Conservation (phyloP, 2,329 filamentous ascomycete genomes). For the Verticillium albo-atrum region DNA sequence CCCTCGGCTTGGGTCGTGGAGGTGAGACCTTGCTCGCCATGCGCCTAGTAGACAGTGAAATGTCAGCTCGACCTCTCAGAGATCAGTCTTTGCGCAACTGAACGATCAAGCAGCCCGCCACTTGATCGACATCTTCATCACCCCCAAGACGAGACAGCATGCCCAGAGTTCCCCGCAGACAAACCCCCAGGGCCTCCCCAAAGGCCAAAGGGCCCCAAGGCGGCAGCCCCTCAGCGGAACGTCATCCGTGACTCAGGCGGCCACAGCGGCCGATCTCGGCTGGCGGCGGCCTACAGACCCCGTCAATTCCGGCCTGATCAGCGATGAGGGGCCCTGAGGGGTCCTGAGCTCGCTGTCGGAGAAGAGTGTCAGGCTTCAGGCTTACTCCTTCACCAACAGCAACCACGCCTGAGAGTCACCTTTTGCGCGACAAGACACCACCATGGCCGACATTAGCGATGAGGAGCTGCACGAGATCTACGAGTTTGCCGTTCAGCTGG, state of each 20-base stretch:
- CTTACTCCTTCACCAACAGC: not conserved
- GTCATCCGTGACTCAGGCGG: not conserved
- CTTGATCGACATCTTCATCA: not conserved
- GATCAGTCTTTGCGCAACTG: not conserved
- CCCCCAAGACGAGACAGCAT: not conserved
- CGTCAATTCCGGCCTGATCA: not conserved
- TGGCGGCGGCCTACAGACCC: not conserved
- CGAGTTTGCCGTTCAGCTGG: conserved; percentile 64
- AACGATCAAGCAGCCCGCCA: not conserved
- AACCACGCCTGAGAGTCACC: not conserved
- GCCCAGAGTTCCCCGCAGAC: not conserved
- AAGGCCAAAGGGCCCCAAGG: not conserved
- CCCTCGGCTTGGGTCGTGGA: too few relatives aligned
- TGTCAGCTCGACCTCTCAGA: not conserved
- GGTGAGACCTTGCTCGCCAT: not conserved
- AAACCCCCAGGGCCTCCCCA: not conserved
- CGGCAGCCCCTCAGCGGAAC: not conserved
- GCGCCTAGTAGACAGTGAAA: not conserved
- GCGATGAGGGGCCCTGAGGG: not conserved
- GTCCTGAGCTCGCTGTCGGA: not conserved
- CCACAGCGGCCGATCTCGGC: conserved; percentile 1
- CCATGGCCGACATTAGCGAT: conserved; percentile 20
- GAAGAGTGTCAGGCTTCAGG: not conserved
- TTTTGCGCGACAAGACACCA: not conserved
- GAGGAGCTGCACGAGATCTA: conserved; percentile 61